phyloP scores from a whole-genome alignment of 768 basidiomycete species.

The Tulasnella sp. region DNA sequence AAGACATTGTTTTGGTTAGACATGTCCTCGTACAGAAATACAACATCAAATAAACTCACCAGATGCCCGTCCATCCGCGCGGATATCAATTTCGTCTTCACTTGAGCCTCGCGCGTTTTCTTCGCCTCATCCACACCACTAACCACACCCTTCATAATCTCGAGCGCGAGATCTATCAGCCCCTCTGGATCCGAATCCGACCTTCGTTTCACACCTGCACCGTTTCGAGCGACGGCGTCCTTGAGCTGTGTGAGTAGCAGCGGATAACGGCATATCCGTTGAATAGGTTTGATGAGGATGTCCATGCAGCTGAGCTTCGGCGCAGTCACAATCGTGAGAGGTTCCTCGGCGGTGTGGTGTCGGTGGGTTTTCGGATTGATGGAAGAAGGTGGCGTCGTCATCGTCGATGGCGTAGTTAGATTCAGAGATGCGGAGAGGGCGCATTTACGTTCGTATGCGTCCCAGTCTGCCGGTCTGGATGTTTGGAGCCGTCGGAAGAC shows the following conservation, averaged over 20 bases:
- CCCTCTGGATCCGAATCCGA: background rate
- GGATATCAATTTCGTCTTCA: constrained; percentile 57
- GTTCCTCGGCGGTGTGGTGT: no score
- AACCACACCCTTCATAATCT: constrained; percentile 68
- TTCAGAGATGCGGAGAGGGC: constrained; percentile 25
- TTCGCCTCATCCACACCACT: constrained; percentile 74
- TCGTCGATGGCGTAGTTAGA: constrained; percentile 9
- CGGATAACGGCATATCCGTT: constrained; percentile 92
- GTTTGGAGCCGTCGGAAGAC: constrained; percentile 53
- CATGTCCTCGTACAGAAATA: background rate
- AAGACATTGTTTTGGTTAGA: background rate
- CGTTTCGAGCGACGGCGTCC: background rate
- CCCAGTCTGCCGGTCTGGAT: constrained; percentile 59
- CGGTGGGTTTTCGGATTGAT: background rate
- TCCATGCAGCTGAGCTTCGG: constrained; percentile 42
- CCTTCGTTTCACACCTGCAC: background rate
- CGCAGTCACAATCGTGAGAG: no score
- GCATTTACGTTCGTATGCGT: constrained; percentile 72
- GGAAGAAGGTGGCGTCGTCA: constrained; percentile 40
- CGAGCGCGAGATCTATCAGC: constrained; percentile 28
- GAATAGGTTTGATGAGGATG: constrained; percentile 95
- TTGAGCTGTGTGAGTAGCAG: constrained; percentile 70
- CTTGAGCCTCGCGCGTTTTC: constrained; percentile 48
- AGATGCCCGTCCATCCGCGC: constrained; percentile 43
- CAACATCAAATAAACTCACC: background rate